phyloP scores from a whole-genome alignment of 805 yeast species.

The Kodamaea fukazawae region DNA sequence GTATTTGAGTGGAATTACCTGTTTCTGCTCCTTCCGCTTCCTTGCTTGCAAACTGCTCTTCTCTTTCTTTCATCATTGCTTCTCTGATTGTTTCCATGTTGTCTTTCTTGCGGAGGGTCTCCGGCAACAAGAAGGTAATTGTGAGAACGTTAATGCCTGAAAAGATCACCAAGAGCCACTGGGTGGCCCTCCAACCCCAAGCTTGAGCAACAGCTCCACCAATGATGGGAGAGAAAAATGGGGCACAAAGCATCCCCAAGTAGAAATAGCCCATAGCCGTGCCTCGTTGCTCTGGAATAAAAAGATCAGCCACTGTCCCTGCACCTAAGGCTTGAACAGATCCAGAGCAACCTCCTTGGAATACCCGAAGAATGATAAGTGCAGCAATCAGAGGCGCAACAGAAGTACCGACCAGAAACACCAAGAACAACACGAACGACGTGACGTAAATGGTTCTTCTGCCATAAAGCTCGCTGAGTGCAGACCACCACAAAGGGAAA shows the following conservation, averaged over 20 bases:
- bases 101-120: constrained; percentile 67
- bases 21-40: too few species aligned
- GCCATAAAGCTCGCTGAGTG: constrained; percentile 71
- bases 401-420: constrained; percentile 72
- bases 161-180: constrained; percentile 74
- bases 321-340: constrained; percentile 89
- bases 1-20: constrained; percentile 1
- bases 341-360: constrained; percentile 80
- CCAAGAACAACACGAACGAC: constrained; percentile 61
- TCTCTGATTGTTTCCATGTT: constrained; percentile 52
- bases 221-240: constrained; percentile 69
- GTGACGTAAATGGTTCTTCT: constrained; percentile 69
- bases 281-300: constrained; percentile 65
- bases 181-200: constrained; percentile 90
- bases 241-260: constrained; percentile 79
- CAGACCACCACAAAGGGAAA: constrained; percentile 88
- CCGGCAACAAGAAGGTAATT: constrained; percentile 68
- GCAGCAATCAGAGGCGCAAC: constrained; percentile 57
- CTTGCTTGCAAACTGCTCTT: too few species aligned
- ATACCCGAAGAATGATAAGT: constrained; percentile 65
- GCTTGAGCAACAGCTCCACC: constrained; percentile 71
- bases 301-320: constrained; percentile 79
- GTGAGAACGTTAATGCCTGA: constrained; percentile 52
- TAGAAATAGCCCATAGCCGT: constrained; percentile 76
- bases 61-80: constrained; percentile 26